phyloP scores from a whole-genome alignment of 129 eudicot genomes.

The Arctium lappa region DNA sequence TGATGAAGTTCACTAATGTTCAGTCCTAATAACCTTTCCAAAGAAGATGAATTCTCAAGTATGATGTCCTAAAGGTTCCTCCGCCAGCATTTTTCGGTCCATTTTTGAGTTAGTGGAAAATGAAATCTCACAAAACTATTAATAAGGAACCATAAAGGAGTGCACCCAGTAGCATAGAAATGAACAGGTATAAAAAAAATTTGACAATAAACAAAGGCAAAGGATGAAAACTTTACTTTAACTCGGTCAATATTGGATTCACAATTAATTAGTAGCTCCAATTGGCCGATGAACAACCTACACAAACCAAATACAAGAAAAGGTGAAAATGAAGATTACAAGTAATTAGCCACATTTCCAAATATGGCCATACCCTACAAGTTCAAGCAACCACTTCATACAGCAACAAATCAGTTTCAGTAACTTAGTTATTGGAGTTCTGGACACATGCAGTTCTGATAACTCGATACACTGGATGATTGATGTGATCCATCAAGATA shows the following conservation, averaged over 20 bases:
- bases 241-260: slow-evolving; percentile 34
- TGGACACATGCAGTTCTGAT: not conserved
- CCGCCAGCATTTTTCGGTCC: slow-evolving; percentile 18
- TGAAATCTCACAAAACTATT: slow-evolving; percentile 17
- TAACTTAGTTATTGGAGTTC: not conserved
- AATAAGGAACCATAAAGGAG: not conserved
- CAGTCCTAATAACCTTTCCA: slow-evolving; percentile 19
- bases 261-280: slow-evolving; percentile 53
- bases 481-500: not conserved
- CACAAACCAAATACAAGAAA: slow-evolving; percentile 18
- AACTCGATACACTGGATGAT: not conserved
- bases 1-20: slow-evolving; percentile 18
- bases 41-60: slow-evolving; percentile 17
- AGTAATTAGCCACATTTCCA: not conserved
- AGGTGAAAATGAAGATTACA: not conserved
- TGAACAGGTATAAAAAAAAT: not conserved
- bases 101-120: slow-evolving; percentile 11
- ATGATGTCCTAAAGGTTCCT: slow-evolving; percentile 22
- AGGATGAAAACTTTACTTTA: slow-evolving; percentile 46
- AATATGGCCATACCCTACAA: not conserved
- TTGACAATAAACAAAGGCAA: not conserved
- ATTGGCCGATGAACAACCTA: slow-evolving; percentile 66
- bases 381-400: slow-evolving; percentile 15
- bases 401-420: not conserved
- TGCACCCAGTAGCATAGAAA: not conserved